These are phyloP conservation scores for Globisporangium mamillatum DNA, from an alignment of 352 stramenopile genomes.

Conservation along the genomic window DNA sequence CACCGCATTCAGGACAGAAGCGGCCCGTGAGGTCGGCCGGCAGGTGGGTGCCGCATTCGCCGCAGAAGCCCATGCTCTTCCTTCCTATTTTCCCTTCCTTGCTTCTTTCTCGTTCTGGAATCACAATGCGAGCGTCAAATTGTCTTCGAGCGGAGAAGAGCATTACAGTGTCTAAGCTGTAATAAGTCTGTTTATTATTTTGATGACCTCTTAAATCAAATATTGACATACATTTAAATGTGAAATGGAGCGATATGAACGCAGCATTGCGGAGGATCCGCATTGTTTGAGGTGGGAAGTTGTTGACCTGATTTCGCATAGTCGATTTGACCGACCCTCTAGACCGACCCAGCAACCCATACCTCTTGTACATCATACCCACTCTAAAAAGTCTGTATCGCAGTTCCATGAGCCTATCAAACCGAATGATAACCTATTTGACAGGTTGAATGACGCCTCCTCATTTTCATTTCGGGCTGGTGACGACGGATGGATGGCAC, in stretches of 20 bases:
- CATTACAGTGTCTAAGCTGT: not conserved
- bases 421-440: not conserved
- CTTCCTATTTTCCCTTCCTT: not conserved
- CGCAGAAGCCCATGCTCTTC: constrained; percentile 73
- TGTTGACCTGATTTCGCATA: not conserved
- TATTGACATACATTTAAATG: not conserved
- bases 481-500: no score
- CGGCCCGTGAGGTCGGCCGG: constrained; percentile 46
- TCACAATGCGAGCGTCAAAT: not conserved
- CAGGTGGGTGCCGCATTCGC: constrained; percentile 71
- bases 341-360: no score
- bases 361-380: not conserved
- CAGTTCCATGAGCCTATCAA: not conserved
- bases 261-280: not conserved
- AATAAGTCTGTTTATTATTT: not conserved
- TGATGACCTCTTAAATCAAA: not conserved
- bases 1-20: constrained; percentile 80
- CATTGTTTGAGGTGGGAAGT: not conserved
- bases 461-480: not conserved
- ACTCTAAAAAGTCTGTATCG: not conserved
- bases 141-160: not conserved
- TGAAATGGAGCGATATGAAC: not conserved
- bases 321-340: not conserved
- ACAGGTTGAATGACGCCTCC: not conserved
- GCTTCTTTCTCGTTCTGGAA: not conserved